Base-by-base conservation (phyloP, 768 basidiomycete species). In the Nidularia sp. region DNA sequence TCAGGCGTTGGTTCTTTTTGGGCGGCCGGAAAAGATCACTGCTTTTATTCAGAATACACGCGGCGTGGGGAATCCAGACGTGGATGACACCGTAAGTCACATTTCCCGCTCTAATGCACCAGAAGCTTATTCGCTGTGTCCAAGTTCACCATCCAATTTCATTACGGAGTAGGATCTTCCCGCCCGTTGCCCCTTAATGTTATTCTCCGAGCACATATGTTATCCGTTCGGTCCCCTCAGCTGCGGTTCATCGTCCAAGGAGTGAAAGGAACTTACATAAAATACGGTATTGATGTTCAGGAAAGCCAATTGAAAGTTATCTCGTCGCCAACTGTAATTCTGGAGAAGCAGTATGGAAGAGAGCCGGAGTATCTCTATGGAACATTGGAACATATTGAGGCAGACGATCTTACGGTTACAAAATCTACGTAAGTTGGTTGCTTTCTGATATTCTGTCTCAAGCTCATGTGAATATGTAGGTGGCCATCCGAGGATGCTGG, bases 241-340 rank as follows among this genome's bases (percentile, higher is more conserved):
- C 66, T 86, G 22, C 83, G 91, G 18, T 96, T 81, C 65, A 61
- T 79, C 41, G 77, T 92, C 54, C 83, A 86, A 49, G 90, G 90
- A 41, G 82, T 82, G 22, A 75, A 77, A 54, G 90, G 88, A 29
- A 79, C 83, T 2, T 93, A 79, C 67, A 72, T 77, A 53, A 94
- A 96, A 67, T 79, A 76, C 60, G 90, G 90, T 4, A 64, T 90
- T 18, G 91, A 93, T 65, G 69, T 82, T 2, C 91, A 94, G 62
- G 92, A 93, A 68, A 82, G 83, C 48, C 85, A 89, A 56, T 77
- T 92, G 47, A 84, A 83, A 61, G 73, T 64, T 8, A 79, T 84
- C 47, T 60, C 76, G 6, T 66, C 70, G 4, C 79, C 81, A 25
- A 64, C 60, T 12, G 71, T 66, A 8, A 80, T 81, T 39, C 62